A percentile compares a stretch with the other conserved stretches of the same genome.
Conservation (phyloP, 768 basidiomycete genomes). For the Boletellus ananiceps region DNA sequence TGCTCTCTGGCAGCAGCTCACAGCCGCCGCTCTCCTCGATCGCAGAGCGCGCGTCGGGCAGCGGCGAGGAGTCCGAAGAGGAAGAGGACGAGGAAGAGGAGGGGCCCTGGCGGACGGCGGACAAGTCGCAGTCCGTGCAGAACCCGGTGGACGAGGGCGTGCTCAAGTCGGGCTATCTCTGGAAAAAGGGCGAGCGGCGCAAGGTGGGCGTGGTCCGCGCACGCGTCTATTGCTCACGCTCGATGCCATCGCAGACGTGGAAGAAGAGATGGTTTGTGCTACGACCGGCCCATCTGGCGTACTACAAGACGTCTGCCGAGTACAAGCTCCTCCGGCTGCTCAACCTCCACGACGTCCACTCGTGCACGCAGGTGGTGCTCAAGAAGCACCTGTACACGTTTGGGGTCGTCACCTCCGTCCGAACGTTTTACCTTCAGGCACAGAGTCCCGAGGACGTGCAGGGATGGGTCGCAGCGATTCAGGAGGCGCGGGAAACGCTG, state of each 20-base stretch:
- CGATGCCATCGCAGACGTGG: constrained; percentile 66
- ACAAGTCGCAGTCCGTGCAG: constrained; percentile 38
- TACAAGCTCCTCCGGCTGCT: constrained; percentile 88
- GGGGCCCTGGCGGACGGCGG: constrained; percentile 59
- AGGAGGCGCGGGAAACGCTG: constrained; percentile 64
- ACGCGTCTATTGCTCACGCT: neutral
- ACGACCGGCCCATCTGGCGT: constrained; percentile 85
- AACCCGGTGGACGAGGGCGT: constrained; percentile 62
- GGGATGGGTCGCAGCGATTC: constrained; percentile 80
- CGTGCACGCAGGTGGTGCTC: constrained; percentile 79
- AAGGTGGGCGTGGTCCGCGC: constrained; percentile 57
- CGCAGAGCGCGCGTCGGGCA: constrained; percentile 65
- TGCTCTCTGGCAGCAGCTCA: constrained; percentile 30
- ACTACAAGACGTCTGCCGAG: constrained; percentile 95
- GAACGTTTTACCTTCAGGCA: constrained; percentile 92
- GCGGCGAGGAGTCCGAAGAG: constrained; percentile 69
- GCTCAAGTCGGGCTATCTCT: constrained; percentile 89
- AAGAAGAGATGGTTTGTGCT: constrained; percentile 99
- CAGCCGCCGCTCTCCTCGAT: constrained; percentile 68
- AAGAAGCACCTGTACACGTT: constrained; percentile 90
- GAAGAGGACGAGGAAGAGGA: constrained; percentile 68
- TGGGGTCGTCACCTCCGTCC: constrained; percentile 82
- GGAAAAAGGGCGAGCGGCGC: constrained; percentile 96
- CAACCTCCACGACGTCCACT: constrained; percentile 83
- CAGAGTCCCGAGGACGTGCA: constrained; percentile 65